A percentile compares a stretch with the other conserved stretches of the same genome.
Evolutionary conservation across 2,329 filamentous ascomycete genomes (phyloP).

Genomic region (Stylonectria norvegica): DNA sequence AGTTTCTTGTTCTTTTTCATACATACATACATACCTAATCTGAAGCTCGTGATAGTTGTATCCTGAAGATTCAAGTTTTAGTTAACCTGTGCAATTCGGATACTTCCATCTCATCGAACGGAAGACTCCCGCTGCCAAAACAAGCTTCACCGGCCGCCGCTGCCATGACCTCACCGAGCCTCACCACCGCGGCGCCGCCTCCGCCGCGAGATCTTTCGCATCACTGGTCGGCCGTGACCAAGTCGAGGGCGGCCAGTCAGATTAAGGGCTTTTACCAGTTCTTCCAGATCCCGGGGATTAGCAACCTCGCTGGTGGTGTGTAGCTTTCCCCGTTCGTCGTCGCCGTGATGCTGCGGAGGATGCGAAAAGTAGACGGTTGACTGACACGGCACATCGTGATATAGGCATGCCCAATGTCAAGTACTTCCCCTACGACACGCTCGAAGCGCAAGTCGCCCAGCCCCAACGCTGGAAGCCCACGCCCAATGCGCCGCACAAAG

Average conservation of each 20-base stretch:
- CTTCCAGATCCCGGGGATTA: slow-evolving; percentile 63
- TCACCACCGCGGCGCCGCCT: slow-evolving; percentile 11
- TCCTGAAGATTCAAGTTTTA: no score
- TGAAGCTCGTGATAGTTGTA: no score
- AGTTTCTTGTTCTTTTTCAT: no score
- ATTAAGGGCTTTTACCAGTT: slow-evolving; percentile 87
- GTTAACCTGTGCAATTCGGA: no score
- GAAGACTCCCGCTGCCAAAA: no score
- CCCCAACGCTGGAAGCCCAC: slow-evolving; percentile 72
- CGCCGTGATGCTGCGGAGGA: background rate
- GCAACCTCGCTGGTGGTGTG: slow-evolving; percentile 60
- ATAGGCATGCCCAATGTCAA: slow-evolving; percentile 73
- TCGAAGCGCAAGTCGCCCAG: slow-evolving; percentile 75
- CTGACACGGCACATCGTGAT: background rate
- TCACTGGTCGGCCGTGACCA: slow-evolving; percentile 69
- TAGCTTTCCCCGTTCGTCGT: slow-evolving; percentile 11
- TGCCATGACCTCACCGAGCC: slow-evolving; percentile 1
- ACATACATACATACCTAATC: no score
- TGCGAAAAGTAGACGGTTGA: slow-evolving; percentile 9
- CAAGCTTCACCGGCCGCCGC: slow-evolving; percentile 18
- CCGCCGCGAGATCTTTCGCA: slow-evolving; percentile 73
- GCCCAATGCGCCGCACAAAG: slow-evolving; percentile 52
- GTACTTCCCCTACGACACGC: slow-evolving; percentile 87
- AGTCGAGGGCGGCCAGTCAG: slow-evolving; percentile 58
- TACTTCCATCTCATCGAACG: no score